Evolutionary conservation across 148 eudicot genomes (phyloP).

Genomic region (Selenicereus undatus): DNA sequence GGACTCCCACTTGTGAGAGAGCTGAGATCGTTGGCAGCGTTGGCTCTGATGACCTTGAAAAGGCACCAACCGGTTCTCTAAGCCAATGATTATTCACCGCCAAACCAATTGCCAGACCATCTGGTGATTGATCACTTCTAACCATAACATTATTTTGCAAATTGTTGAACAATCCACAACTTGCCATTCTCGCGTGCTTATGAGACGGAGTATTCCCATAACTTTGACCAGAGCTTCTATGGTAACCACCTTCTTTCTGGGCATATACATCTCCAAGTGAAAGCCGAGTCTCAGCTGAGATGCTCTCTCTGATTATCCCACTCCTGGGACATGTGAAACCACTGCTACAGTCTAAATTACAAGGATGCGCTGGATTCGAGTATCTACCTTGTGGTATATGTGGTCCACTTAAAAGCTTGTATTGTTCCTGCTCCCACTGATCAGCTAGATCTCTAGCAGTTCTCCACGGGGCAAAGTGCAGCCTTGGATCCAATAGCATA

Average conservation of each 20-base stretch:
- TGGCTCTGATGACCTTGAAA: constrained; percentile 20
- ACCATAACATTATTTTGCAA: constrained; percentile 16
- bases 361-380: constrained; percentile 25
- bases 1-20: constrained; percentile 23
- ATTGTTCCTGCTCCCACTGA: constrained; percentile 55
- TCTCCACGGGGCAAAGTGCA: constrained; percentile 53
- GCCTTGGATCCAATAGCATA: constrained; percentile 55
- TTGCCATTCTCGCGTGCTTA: constrained; percentile 21
- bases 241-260: constrained; percentile 19
- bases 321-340: constrained; percentile 13
- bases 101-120: constrained; percentile 17
- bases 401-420: constrained; percentile 31
- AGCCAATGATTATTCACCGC: constrained; percentile 34
- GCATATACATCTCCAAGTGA: constrained; percentile 43
- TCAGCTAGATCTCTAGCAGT: constrained; percentile 43
- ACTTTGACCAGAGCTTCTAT: constrained; percentile 15
- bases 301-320: constrained; percentile 21
- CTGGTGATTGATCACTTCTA: constrained; percentile 11
- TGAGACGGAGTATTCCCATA: constrained; percentile 20
- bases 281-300: constrained; percentile 32
- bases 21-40: constrained; percentile 23
- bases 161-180: constrained; percentile 17
- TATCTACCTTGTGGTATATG: constrained; percentile 23
- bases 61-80: constrained; percentile 23
- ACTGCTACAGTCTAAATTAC: constrained; percentile 13